Base-by-base conservation (phyloP, 108 stramenopile genomes). In the Skeletonema marinoi region DNA sequence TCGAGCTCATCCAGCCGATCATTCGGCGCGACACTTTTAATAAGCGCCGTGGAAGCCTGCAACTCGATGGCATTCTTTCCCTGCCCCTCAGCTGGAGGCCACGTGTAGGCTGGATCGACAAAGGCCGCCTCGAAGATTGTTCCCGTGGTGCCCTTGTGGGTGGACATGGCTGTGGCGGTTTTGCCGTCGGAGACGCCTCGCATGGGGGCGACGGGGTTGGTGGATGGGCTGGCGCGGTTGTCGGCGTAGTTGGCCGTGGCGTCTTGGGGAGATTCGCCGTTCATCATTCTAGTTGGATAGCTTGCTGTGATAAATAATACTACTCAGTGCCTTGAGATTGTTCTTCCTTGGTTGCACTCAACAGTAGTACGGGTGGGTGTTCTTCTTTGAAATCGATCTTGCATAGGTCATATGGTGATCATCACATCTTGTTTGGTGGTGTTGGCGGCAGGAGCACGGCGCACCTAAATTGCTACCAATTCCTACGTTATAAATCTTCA, bases 61-160 rank as follows among this genome's bases (percentile, higher is more conserved):
- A 94, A 70, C 81, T 94, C 93, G 58, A 94, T 87, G 73, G 90
- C 91, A 70, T 90, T 91, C 67, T 87, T 86, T n/a, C 93, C 93
- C 64, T 87, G 77, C 2, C 81, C 82, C 16, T 83, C 80, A 39
- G 85, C 78, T 6, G 93, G 89, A n/a, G 92, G 90, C 90, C 92
- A 91, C 41, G 74, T 56, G 80, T 92, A 94, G 29, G 93, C 91
- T 0, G 93, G 93, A 71, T 94, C 93, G 42, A 92, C 91, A 78
- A 94, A 94, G 65, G 93, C 93, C 4, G 93, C 93, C 76, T 94
- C 93, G 65, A 94, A 78, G 42, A 93, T 78, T 56, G 89, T 91
- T 25, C 93, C 93, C 11, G 68, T 56, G 70, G 65, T 66, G 61
- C 64, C 44, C 17, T 39, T 67, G 60, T 51, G 65, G 67, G 66